Base-by-base conservation (phyloP, 352 stramenopile genomes). In the Phytophthora cactorum region DNA sequence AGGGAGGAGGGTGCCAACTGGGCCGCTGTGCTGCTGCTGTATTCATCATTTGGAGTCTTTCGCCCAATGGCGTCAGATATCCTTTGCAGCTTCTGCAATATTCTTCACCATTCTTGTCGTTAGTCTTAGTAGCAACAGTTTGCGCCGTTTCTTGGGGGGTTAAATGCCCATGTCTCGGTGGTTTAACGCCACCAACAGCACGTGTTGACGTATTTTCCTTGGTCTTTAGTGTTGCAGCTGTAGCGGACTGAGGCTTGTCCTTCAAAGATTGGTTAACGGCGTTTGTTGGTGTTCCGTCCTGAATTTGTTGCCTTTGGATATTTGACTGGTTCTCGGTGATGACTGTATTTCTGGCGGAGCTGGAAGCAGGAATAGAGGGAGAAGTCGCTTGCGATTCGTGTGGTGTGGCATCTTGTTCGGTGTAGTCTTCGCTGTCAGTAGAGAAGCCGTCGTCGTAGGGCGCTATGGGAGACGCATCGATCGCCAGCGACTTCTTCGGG, bases 401-500 rank as follows among this genome's bases (percentile, higher is more conserved):
- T 43, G 39, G 4, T 1, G 11, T 14, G 14, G 52, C 34, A 9
- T 51, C 47, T 4, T 9, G 2, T 4, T 63, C 50, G 44, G 56
- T 55, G 1, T 52, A 67, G 36, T 70, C 56, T 52, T 79, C 71
- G 55, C 57, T 79, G 38, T 79, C 71, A 9, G 71, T 79, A 9
- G 71, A 79, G 47, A 64, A 76, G 25, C 67, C 71, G 43, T 74
- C 71, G 34, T 79, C 58, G 55, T 65, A 71, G 2, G 59, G 59
- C 43, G 36, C 60, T 29, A 63, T 17, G 1, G 68, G 57, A n/a
- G 61, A 34, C 41, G 55, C 62, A 64, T 60, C 55, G 28, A 74
- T 45, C 51, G 59, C 52, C 38, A 72, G 27, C 46, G 52, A 64
- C 31, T 29, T 60, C 52, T 58, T 72, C n/a, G 59, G 52, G 52